Evolutionary conservation across 139 green algal genomes (phyloP), one percentile per base, ranked within the genome.

Genomic region (Asterochloris sp.): DNA sequence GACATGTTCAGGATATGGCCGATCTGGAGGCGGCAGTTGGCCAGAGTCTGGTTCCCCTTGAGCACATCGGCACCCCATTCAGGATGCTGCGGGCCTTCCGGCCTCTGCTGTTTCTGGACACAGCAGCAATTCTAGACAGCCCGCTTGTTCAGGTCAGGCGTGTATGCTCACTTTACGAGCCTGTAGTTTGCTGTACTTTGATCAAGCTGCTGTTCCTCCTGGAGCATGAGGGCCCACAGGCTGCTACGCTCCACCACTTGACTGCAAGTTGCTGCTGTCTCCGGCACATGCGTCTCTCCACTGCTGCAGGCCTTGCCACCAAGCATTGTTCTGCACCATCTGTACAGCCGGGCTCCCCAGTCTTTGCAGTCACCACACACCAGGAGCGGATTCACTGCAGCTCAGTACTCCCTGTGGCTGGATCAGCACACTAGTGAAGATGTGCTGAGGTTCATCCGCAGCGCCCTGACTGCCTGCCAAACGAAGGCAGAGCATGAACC

Each of bases 381-480:
- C 80, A 90, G 91, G 12, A 91, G 86, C 15, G 87, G 90, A 13
- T 83, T 98, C 23, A 92, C 89, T 0, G 86, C 88, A 19, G 78
- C 81, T 16, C 87, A 92, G 86, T 99, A 98, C 88, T 98, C 94
- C 0, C 79, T 94, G 11, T 99, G 96, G 96, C 88, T 99, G 81
- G 96, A 99, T 83, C 86, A 91, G 74, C 94, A 98, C 86, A 90
- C 82, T 26, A 74, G 80, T 28, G 81, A 79, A 24, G 92, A 96
- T 66, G 86, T 83, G 15, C 27, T 87, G 66, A 83, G 75, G 78
- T 87, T 80, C 78, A 82, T 91, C 62, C 74, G 80, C 14, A 64
- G 47, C 0, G 86, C 86, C 13, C 60, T 92, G 54, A 83, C 77
- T 16, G 88, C 85, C 9, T 82, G 80, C 10, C 80, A 69, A 15